Evolutionary conservation across 345 rosid genomes (phyloP), one percentile per base, ranked within the genome.

Genomic region (Passiflora organensis): DNA sequence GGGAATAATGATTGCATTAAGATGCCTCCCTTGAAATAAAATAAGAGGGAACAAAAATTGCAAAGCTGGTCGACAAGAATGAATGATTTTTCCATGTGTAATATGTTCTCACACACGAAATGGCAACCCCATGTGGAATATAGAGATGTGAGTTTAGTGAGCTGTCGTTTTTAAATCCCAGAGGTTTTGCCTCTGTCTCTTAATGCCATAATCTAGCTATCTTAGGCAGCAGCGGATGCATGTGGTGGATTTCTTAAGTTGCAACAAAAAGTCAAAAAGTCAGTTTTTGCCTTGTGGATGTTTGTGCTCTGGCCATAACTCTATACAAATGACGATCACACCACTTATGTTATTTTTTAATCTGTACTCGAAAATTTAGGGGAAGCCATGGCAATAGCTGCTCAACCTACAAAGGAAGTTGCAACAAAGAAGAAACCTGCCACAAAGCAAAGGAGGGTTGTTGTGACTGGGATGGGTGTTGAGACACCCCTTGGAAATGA

Each of bases 391-490:
- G 82, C 89, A 11, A 72, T 83, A 56, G 83, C 85, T 0, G 73
- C 78, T 70, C 85, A 80, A 71, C 82, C 82, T 60, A 68, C 79
- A 22, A 72, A 70, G 65, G 87, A 81, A 58, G 73, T 68, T 18
- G 68, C n/a, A n/a, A n/a, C 69, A 43, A 76, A 78, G 70, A 81
- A 79, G 72, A 91, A 79, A 64, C 89, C 91, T 2, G 64, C 62
- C 25, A 75, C 28, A 17, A 80, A 77, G 81, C 86, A 88, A 54
- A 84, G 93, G 42, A 76, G 86, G 18, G 98, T 91, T 42, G 98
- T 91, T 48, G 95, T 91, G 65, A 91, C 98, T n/a, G 98, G 98
- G 48, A 82, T 88, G 98, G 95, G 98, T 39, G 80, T 88, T 48
- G 90, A 73, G 54, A 69, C 93, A n/a, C 78, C 96, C 13, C 78